Percentiles rank a stretch among this genome's conserved stretches.
Evolutionary conservation across 116 monocot species (phyloP).

Genomic region (Cymodocea nodosa): DNA sequence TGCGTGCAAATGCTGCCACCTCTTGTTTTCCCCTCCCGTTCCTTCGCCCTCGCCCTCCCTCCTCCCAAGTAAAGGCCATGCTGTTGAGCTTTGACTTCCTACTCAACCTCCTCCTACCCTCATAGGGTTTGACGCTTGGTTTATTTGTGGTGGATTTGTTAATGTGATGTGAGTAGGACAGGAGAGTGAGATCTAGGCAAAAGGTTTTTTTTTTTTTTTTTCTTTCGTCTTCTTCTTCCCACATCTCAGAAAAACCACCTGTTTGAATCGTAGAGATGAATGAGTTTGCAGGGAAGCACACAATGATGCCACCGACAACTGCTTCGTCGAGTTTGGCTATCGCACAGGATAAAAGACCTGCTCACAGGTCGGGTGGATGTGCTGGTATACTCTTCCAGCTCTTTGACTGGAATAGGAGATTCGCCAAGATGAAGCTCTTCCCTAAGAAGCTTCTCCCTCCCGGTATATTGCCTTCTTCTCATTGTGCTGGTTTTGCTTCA

Average conservation of each 20-base stretch:
- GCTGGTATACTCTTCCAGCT: constrained; percentile 76
- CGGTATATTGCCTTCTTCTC: constrained; percentile 21
- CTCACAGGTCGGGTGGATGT: constrained; percentile 42
- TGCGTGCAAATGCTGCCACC: constrained; percentile 1
- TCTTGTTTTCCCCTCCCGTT: not conserved
- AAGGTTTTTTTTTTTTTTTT: not conserved
- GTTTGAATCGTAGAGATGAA: constrained; percentile 1
- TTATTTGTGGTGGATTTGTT: not conserved
- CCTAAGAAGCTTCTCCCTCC: constrained; percentile 56
- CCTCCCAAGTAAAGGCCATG: too few relatives aligned
- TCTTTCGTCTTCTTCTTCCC: not conserved
- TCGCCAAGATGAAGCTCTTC: constrained; percentile 65
- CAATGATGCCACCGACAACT: constrained; percentile 3
- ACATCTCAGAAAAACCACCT: not conserved
- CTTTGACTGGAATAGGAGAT: constrained; percentile 68
- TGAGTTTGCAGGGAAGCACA: constrained; percentile 5
- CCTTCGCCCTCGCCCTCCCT: not conserved
- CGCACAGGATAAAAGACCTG: constrained; percentile 25
- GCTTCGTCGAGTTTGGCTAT: constrained; percentile 5
- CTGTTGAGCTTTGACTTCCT: too few relatives aligned
- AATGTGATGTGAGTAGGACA: not conserved
- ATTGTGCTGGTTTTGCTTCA: not conserved
- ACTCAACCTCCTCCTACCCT: too few relatives aligned
- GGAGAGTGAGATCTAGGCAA: not conserved
- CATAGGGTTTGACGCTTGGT: too few relatives aligned